Conservation (phyloP, 768 basidiomycete species). For the Porphyrellus cyaneotinctus region DNA sequence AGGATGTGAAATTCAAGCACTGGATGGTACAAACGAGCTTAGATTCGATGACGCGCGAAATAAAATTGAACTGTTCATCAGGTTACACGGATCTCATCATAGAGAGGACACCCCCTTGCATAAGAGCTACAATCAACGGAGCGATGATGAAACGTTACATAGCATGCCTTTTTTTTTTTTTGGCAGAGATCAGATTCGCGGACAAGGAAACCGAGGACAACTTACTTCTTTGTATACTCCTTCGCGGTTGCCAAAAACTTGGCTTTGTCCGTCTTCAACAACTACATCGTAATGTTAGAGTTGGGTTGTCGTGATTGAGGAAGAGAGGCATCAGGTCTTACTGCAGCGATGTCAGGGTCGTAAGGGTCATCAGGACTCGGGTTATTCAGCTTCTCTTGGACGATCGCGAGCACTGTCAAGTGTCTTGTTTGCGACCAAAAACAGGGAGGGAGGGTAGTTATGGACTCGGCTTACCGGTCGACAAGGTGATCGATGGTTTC, state of each 20-base stretch:
- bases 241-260: conserved; percentile 76
- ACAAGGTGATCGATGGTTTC: conserved; percentile 77
- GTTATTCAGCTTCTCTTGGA: conserved; percentile 85
- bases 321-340: conserved; percentile 35
- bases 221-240: conserved; percentile 82
- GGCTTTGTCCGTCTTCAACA: conserved; percentile 70
- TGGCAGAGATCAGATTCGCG: conserved; percentile 1
- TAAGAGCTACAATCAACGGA: conserved; percentile 11
- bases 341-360: conserved; percentile 81
- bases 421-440: conserved; percentile 7
- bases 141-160: conserved; percentile 10
- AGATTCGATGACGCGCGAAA: conserved; percentile 4
- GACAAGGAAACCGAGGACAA: not conserved
- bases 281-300: conserved; percentile 35
- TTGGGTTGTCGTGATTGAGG: not conserved
- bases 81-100: conserved; percentile 1
- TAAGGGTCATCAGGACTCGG: conserved; percentile 87
- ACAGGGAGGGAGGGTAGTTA: not conserved
- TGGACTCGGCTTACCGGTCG: conserved; percentile 48
- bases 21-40: conserved; percentile 7
- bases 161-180: conserved; percentile 16
- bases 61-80: not conserved
- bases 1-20: conserved; percentile 4
- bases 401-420: conserved; percentile 59
- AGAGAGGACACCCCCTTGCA: not conserved